Evolutionary conservation across 2,329 filamentous ascomycete species (phyloP), one percentile per base, ranked within the genome.

Genomic region (Nigrospora osmanthi): DNA sequence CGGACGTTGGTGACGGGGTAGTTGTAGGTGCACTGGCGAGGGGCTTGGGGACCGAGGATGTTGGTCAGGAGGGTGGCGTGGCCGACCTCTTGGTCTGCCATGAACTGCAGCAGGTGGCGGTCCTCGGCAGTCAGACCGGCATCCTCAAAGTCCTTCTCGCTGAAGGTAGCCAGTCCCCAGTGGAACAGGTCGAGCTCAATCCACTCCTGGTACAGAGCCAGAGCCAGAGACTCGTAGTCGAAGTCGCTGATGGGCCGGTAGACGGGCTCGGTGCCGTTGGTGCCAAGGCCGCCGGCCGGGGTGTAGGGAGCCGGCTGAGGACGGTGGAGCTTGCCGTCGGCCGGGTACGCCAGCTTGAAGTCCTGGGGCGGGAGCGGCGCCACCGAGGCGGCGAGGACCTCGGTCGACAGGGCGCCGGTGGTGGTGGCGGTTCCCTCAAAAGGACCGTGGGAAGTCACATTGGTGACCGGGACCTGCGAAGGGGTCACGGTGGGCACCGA

Each of bases 121-220:
- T 90, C 85, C 56, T 87, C 79, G 11, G 80, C 72, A 7, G 69
- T 82, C 13, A 94, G 67, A 2, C 86, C 85, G 23, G 77, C 81
- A 2, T 71, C 77, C 7, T 78, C 69, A 52, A 90, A 93, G 14
- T 93, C 84, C 31, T 78, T 71, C 0, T 72, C 77, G 1, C 78
- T 80, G 64, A 87, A 93, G 0, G 71, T 77, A 0, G 77, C 79
- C 3, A 93, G 73, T 13, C 84, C 87, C 58, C 85, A 81, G 62
- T 87, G 81, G 74, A 93, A 93, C 13, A 89, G 73, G 58, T 93
- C 88, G 1, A 93, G 72, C 65, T 93, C 87, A 44, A 91, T 89
- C 76, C 80, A 93, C 64, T 93, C 87, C 55, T 89, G 84, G 59
- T 91, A 90, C 0, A 91, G 69, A 12, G 77, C 85, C 12, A 93